These are phyloP conservation scores for Leptographium procerum DNA, from an alignment of 2,329 filamentous ascomycete genomes.

Conservation along the genomic window DNA sequence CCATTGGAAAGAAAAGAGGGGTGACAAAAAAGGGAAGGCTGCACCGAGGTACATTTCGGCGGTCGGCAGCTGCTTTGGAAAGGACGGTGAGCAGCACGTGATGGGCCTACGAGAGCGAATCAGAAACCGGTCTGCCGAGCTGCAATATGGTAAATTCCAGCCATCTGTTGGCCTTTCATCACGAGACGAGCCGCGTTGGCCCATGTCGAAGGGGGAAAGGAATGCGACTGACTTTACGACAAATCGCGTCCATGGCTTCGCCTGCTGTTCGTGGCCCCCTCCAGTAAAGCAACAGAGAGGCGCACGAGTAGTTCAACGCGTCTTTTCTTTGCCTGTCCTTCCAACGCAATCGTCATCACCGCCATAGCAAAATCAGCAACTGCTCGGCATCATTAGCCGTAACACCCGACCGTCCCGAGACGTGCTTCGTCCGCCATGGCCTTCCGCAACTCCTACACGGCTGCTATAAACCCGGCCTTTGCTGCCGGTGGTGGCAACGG, in stretches of 20 bases:
- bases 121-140: too few species aligned
- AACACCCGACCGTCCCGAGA: not conserved
- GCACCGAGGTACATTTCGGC: too few species aligned
- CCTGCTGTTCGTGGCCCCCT: not conserved
- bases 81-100: too few species aligned
- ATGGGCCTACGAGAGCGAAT: too few species aligned
- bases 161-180: not conserved
- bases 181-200: not conserved
- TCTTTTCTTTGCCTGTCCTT: not conserved
- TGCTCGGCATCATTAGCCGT: not conserved
- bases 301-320: not conserved
- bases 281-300: not conserved
- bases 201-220: not conserved
- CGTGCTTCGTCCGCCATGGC: conserved; percentile 25
- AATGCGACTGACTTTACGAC: conserved; percentile 1
- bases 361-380: too few species aligned
- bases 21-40: too few species aligned
- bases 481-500: conserved; percentile 25
- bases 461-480: conserved; percentile 34
- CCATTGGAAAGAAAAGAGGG: too few species aligned
- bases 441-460: conserved; percentile 30
- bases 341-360: not conserved
- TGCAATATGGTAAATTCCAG: too few species aligned
- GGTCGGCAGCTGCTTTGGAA: too few species aligned
- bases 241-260: conserved; percentile 3